Percentiles rank a stretch among this genome's conserved stretches.
Evolutionary conservation across 1,139 yeast genomes (phyloP).

Genomic region (Protomyces macrosporus): DNA sequence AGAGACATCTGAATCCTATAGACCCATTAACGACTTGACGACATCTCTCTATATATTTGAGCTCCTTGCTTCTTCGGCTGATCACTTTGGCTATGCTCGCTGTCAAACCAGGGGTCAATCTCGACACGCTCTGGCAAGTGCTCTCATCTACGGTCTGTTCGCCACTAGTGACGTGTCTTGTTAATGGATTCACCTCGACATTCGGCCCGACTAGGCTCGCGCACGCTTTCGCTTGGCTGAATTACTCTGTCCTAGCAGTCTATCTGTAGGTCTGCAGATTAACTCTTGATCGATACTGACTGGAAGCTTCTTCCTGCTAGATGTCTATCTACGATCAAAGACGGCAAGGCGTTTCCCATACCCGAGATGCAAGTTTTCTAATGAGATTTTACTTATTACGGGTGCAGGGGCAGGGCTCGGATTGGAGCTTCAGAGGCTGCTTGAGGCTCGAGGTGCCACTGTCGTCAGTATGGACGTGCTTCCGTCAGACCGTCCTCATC

Average conservation of each 20-base stretch:
- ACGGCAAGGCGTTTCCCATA: neutral
- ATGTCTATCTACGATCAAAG: neutral
- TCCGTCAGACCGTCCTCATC: slow-evolving; percentile 45
- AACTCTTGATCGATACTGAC: neutral
- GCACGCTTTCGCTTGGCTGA: too few species aligned
- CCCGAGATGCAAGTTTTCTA: neutral
- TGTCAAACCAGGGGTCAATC: neutral
- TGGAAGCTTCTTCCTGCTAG: neutral
- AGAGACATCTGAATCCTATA: neutral
- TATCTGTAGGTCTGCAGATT: too few species aligned
- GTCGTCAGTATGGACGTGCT: slow-evolving; percentile 63
- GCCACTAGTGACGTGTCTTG: neutral
- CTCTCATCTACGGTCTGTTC: neutral
- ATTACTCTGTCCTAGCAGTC: too few species aligned
- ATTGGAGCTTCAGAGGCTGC: slow-evolving; percentile 49
- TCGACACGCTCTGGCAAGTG: neutral
- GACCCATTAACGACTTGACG: neutral
- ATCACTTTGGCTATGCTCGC: neutral
- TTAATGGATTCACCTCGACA: neutral
- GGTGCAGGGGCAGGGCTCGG: slow-evolving; percentile 84
- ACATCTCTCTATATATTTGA: neutral
- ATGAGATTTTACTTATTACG: slow-evolving; percentile 65
- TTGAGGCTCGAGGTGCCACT: slow-evolving; percentile 44
- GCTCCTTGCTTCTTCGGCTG: neutral
- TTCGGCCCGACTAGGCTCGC: too few species aligned